Conservation (phyloP, 495 filamentous ascomycete genomes). For the Aspergillus ellipticus region DNA sequence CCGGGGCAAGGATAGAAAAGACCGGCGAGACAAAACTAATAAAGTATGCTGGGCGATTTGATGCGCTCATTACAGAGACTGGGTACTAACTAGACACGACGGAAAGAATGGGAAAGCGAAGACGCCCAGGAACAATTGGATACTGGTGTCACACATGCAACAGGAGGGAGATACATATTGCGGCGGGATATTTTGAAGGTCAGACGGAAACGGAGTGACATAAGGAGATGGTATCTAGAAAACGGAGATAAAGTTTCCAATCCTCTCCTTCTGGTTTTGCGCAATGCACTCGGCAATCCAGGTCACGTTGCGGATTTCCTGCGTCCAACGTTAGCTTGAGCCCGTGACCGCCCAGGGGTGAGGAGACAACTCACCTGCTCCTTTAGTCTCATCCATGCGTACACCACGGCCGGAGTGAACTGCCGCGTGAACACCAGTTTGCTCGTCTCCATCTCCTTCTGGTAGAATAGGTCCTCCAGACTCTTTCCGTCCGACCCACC, state of each 20-base stretch:
- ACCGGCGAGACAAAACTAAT: slow-evolving; percentile 13
- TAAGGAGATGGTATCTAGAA: slow-evolving; percentile 50
- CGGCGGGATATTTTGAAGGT: slow-evolving; percentile 2
- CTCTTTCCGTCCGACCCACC: slow-evolving; percentile 83
- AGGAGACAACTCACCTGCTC: slow-evolving; percentile 71
- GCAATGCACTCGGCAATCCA: slow-evolving; percentile 99
- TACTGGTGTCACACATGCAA: slow-evolving; percentile 6
- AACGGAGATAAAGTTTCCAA: slow-evolving; percentile 97
- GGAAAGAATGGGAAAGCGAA: slow-evolving; percentile 4
- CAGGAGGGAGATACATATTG: slow-evolving; percentile 22
- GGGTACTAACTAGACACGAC: slow-evolving; percentile 10
- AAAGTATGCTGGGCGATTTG: slow-evolving; percentile 15
- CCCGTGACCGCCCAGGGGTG: background rate
- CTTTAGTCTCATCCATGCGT: slow-evolving; percentile 95
- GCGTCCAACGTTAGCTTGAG: slow-evolving; percentile 19
- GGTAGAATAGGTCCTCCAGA: slow-evolving; percentile 96
- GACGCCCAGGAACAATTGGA: slow-evolving; percentile 20
- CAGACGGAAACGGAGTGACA: slow-evolving; percentile 9
- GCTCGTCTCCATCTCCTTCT: slow-evolving; percentile 98
- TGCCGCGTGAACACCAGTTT: slow-evolving; percentile 94
- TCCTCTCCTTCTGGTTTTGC: slow-evolving; percentile 98
- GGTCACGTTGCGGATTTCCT: slow-evolving; percentile 99
- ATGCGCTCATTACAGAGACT: slow-evolving; percentile 31
- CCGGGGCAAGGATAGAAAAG: slow-evolving; percentile 18
- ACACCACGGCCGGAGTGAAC: slow-evolving; percentile 92